A percentile compares a stretch with the other conserved stretches of the same genome.
Evolutionary conservation across 2,329 filamentous ascomycete genomes (phyloP).

Genomic region (Salinomyces thailandicus): DNA sequence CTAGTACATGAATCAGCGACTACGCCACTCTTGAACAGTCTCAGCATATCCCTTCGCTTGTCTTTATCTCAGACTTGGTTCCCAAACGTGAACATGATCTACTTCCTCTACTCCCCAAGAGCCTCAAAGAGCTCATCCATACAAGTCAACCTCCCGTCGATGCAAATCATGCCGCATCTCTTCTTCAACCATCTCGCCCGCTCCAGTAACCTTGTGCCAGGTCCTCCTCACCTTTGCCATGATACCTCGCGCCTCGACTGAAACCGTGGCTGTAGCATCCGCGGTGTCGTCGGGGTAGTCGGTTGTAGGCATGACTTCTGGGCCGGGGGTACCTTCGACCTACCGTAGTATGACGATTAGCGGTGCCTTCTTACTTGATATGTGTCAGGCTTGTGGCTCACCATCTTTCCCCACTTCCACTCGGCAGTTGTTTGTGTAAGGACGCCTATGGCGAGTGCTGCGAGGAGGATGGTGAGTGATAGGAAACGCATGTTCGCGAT

Average conservation of each 20-base stretch:
- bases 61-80: no score
- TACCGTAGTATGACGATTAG: not conserved
- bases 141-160: no score
- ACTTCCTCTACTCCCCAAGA: no score
- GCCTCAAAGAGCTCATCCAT: no score
- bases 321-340: not conserved
- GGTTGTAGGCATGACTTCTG: not conserved
- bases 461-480: not conserved
- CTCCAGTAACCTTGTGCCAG: not conserved
- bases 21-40: no score
- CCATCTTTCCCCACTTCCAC: not conserved
- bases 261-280: not conserved
- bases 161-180: no score
- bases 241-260: not conserved
- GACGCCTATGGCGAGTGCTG: not conserved
- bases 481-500: not conserved
- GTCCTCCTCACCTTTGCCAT: not conserved
- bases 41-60: no score
- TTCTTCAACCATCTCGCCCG: not conserved
- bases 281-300: not conserved
- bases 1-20: no score
- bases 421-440: not conserved
- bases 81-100: no score
- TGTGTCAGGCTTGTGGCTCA: no score
- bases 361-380: no score